Conservation (phyloP, 2,329 filamentous ascomycete species). For the Fusarium agapanthi region DNA sequence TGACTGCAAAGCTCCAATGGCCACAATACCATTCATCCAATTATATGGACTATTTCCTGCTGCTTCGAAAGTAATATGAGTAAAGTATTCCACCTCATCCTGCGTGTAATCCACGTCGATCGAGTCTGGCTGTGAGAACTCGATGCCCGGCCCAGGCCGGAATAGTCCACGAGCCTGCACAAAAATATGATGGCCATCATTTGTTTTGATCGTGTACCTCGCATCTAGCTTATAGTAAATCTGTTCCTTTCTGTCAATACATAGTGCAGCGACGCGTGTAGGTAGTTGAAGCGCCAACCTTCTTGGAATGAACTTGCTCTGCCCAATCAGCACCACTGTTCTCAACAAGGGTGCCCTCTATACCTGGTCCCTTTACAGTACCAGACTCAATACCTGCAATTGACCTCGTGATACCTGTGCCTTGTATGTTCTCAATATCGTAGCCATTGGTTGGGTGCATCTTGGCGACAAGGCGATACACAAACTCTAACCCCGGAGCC, state of each 20-base stretch:
- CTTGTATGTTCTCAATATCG: not conserved
- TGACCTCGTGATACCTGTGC: not conserved
- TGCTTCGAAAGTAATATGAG: conserved; percentile 26
- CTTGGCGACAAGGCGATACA: not conserved
- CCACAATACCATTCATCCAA: conserved; percentile 34
- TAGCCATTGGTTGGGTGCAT: not conserved
- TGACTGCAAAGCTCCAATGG: conserved; percentile 12
- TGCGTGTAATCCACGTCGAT: not conserved
- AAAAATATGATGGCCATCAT: not conserved
- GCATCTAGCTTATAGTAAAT: not conserved
- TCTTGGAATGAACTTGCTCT: not conserved
- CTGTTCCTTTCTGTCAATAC: not conserved
- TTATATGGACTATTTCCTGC: conserved; percentile 16
- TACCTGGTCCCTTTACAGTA: not conserved
- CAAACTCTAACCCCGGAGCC: not conserved
- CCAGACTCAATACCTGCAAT: not conserved
- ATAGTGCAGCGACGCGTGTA: not conserved
- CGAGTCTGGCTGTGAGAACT: not conserved
- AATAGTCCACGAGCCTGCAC: not conserved
- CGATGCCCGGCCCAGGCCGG: not conserved
- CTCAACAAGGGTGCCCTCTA: not conserved
- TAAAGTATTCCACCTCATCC: conserved; percentile 33
- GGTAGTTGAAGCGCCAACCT: not conserved
- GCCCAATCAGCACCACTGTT: not conserved
- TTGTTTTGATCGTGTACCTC: not conserved